These are phyloP conservation scores for Piper betle DNA, from an alignment of 164 flowering plant species.

Conservation along the genomic window DNA sequence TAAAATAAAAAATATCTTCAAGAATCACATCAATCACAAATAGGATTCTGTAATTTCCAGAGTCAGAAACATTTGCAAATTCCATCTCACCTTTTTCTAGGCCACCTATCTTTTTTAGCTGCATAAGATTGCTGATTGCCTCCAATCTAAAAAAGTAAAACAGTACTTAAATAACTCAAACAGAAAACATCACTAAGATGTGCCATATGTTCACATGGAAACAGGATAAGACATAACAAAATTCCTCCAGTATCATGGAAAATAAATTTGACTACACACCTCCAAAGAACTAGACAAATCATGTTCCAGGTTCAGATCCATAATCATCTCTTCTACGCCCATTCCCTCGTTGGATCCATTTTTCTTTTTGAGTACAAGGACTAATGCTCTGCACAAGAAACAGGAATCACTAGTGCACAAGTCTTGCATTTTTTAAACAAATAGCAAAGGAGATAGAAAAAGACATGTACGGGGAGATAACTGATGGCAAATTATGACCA, in stretches of 20 bases:
- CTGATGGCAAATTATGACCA: no score
- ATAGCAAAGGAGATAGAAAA: no score
- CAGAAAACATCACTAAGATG: not conserved
- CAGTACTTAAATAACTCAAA: not conserved
- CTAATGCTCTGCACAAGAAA: not conserved
- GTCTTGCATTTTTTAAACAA: not conserved
- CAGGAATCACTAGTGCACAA: not conserved
- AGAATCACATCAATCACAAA: not conserved
- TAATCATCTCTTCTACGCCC: not conserved
- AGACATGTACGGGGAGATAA: not conserved
- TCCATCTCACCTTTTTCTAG: not conserved
- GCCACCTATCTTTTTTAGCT: not conserved
- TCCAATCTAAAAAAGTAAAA: not conserved
- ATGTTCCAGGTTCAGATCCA: not conserved
- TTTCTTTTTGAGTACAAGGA: not conserved
- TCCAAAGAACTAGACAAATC: not conserved
- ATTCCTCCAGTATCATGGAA: not conserved
- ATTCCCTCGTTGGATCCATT: not conserved
- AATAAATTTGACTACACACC: not conserved
- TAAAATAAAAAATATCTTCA: not conserved
- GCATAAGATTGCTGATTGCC: not conserved
- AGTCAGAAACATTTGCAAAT: not conserved
- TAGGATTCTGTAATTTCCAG: not conserved
- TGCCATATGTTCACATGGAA: not conserved
- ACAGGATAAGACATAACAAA: not conserved